phyloP scores from a whole-genome alignment of 176 grass and related monocot genomes.

The Secale cereale region DNA sequence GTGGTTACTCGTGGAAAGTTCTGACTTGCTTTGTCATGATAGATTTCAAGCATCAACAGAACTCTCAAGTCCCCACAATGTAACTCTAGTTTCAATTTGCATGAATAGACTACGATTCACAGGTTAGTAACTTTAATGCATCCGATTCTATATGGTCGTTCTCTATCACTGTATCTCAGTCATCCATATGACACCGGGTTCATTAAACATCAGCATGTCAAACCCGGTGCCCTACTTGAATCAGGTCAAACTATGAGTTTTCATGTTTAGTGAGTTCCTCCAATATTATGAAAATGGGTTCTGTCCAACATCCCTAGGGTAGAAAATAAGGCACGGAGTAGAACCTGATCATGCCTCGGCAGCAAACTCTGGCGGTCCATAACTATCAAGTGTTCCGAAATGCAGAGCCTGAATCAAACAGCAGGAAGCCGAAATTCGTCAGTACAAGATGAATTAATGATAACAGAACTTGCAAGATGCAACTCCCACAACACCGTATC shows the following conservation, averaged over 20 bases:
- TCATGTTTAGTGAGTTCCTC: not conserved
- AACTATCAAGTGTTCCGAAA: constrained; percentile 17
- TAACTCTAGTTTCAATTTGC: not conserved
- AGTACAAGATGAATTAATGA: not conserved
- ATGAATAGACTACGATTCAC: not conserved
- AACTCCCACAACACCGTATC: not conserved
- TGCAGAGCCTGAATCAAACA: constrained; percentile 10
- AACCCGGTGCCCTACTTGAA: not conserved
- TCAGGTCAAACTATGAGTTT: not conserved
- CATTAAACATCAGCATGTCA: not conserved
- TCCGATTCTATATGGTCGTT: not conserved
- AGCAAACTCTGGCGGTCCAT: constrained; percentile 66
- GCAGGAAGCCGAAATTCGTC: not conserved
- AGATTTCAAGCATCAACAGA: not conserved
- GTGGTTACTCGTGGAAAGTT: not conserved
- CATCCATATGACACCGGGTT: not conserved
- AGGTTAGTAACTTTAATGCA: not conserved
- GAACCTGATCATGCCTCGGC: constrained; percentile 71
- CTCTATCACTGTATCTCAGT: not conserved
- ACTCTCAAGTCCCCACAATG: not conserved
- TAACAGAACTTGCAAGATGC: not conserved
- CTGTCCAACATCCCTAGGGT: not conserved
- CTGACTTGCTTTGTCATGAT: not conserved
- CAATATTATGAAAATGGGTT: not conserved
- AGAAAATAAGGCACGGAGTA: constrained; percentile 12